Conservation (phyloP, 2,329 filamentous ascomycete genomes). For the Ophiognomonia clavigignenti-juglandacearum region DNA sequence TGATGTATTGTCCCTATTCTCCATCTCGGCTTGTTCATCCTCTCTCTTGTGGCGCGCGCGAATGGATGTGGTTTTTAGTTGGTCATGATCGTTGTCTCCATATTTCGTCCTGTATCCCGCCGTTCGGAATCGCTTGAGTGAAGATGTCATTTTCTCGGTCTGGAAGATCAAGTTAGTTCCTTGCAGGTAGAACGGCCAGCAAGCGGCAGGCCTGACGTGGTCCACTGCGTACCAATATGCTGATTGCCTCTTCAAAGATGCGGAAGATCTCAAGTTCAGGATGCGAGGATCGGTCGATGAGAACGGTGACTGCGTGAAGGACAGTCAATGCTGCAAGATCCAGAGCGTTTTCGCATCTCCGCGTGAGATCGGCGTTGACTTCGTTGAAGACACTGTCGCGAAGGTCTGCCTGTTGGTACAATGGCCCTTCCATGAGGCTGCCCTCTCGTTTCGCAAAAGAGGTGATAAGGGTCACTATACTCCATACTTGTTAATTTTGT, state of each 20-base stretch:
- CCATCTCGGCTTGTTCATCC: slow-evolving; percentile 19
- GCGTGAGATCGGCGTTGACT: slow-evolving; percentile 55
- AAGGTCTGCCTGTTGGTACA: slow-evolving; percentile 52
- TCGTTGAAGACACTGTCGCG: slow-evolving; percentile 59
- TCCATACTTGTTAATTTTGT: neutral
- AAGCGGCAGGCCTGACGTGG: neutral
- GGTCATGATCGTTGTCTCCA: slow-evolving; percentile 30
- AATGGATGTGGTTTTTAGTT: slow-evolving; percentile 34
- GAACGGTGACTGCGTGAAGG: slow-evolving; percentile 49
- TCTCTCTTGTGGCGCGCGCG: slow-evolving; percentile 34
- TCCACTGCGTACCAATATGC: slow-evolving; percentile 40
- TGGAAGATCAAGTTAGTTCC: slow-evolving; percentile 21
- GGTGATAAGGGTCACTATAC: slow-evolving; percentile 43
- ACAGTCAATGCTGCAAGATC: slow-evolving; percentile 55
- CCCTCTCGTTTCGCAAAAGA: slow-evolving; percentile 53
- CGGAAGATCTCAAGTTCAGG: slow-evolving; percentile 55
- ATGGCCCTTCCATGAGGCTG: slow-evolving; percentile 42
- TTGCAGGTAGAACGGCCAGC: too few relatives aligned
- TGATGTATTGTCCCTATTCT: slow-evolving; percentile 7
- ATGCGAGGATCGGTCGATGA: slow-evolving; percentile 51
- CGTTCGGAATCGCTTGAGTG: slow-evolving; percentile 53
- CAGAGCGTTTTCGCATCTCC: slow-evolving; percentile 51
- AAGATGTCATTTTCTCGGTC: slow-evolving; percentile 55
- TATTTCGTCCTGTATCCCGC: slow-evolving; percentile 46
- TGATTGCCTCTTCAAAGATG: slow-evolving; percentile 31